Percentiles rank a stretch among this genome's conserved stretches.
Evolutionary conservation across 345 rosid genomes (phyloP).

Genomic region (Corchorus capsularis): DNA sequence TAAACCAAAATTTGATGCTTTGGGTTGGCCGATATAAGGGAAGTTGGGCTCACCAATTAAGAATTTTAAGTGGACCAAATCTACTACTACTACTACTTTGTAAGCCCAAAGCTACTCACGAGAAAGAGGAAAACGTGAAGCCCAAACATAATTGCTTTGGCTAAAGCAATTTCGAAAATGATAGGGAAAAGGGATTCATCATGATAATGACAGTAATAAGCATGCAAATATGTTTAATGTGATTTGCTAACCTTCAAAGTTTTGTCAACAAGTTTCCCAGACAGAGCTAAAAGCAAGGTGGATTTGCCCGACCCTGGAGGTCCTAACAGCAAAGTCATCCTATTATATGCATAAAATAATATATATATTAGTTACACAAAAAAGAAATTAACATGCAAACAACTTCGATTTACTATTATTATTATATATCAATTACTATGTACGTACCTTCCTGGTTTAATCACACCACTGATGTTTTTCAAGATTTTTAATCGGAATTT

Average conservation of each 20-base stretch:
- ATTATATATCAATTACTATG: too few species aligned
- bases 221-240: conserved; percentile 24
- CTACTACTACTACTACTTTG: too few species aligned
- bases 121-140: not conserved
- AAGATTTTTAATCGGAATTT: conserved; percentile 52
- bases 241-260: conserved; percentile 51
- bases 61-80: not conserved
- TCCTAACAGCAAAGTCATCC: conserved; percentile 95
- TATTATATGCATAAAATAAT: conserved; percentile 15
- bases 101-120: not conserved
- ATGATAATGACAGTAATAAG: not conserved
- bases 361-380: not conserved
- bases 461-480: conserved; percentile 61
- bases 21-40: not conserved
- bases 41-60: not conserved
- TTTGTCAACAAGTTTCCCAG: conserved; percentile 65
- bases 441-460: conserved; percentile 76
- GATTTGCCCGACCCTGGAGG: conserved; percentile 97
- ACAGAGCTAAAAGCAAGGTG: conserved; percentile 73
- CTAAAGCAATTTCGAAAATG: conserved; percentile 16
- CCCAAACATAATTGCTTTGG: not conserved
- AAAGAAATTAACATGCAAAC: not conserved
- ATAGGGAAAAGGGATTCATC: not conserved
- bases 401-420: not conserved
- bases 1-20: not conserved